Evolutionary conservation across 306 rosid genomes (phyloP).

Genomic region (Boehmeria nivea): DNA sequence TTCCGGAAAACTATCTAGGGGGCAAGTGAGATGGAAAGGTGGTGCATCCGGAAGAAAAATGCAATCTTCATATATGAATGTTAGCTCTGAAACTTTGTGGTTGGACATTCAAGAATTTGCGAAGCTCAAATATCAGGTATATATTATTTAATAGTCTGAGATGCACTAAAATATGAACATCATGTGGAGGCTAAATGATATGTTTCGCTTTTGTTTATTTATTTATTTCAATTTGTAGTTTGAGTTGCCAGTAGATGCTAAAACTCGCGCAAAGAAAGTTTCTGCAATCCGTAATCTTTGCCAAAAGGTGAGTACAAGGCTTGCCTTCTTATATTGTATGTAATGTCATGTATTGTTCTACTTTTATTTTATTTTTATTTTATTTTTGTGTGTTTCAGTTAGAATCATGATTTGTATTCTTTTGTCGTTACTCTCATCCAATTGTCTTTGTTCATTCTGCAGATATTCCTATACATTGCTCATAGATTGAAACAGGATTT

Average conservation of each 20-base stretch:
- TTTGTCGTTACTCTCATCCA: too few species aligned
- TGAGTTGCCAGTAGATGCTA: slow-evolving; percentile 72
- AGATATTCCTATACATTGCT: too few species aligned
- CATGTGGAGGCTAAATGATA: background rate
- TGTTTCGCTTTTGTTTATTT: background rate
- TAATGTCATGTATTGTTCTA: too few species aligned
- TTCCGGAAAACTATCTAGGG: slow-evolving; percentile 62
- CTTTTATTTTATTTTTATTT: too few species aligned
- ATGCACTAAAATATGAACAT: background rate
- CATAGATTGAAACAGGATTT: background rate
- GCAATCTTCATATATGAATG: slow-evolving; percentile 52
- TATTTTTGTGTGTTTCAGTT: too few species aligned
- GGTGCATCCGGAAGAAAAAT: slow-evolving; percentile 52
- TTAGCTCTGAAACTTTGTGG: slow-evolving; percentile 86
- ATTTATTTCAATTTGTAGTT: slow-evolving; percentile 49
- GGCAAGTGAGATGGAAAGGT: slow-evolving; percentile 70
- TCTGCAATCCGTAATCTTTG: slow-evolving; percentile 87
- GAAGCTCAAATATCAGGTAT: slow-evolving; percentile 78
- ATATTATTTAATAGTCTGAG: slow-evolving; percentile 1
- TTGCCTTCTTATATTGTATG: too few species aligned
- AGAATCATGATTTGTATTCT: too few species aligned
- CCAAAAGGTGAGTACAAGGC: slow-evolving; percentile 57
- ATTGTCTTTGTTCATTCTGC: too few species aligned
- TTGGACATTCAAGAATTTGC: slow-evolving; percentile 74
- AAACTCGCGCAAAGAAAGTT: slow-evolving; percentile 57